These are phyloP conservation scores for Fusarium graminum DNA, from an alignment of 2,329 filamentous ascomycete species.

Conservation along the genomic window DNA sequence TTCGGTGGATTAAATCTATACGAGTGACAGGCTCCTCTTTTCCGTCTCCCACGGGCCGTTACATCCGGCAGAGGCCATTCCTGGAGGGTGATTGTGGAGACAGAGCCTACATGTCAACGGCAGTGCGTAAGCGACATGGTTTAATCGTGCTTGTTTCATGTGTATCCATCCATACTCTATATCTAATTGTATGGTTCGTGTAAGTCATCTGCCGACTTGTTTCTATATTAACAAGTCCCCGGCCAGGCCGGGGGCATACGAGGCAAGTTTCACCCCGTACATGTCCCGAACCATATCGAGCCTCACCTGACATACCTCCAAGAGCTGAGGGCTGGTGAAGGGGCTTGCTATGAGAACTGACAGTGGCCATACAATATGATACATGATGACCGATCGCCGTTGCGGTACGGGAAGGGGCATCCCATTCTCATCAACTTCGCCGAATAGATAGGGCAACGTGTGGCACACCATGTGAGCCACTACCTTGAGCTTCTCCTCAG, in stretches of 20 bases:
- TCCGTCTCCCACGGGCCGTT: neutral
- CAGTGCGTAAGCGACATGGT: neutral
- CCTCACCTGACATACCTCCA: conserved; percentile 8
- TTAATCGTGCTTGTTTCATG: neutral
- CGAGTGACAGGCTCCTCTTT: neutral
- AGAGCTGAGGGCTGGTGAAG: conserved; percentile 18
- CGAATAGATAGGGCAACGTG: conserved; percentile 27
- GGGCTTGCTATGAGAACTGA: conserved; percentile 16
- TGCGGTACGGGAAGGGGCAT: conserved; percentile 22
- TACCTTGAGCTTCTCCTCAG: conserved; percentile 15
- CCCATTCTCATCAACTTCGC: conserved; percentile 28
- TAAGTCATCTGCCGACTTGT: neutral
- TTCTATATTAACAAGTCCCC: conserved; percentile 18
- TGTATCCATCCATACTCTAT: neutral
- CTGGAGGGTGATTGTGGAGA: neutral
- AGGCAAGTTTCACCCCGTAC: conserved; percentile 33
- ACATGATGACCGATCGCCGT: conserved; percentile 28
- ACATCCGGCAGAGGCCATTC: neutral
- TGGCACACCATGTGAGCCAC: conserved; percentile 14
- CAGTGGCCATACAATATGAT: conserved; percentile 35
- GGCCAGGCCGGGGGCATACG: conserved; percentile 23
- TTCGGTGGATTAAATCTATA: too few species aligned
- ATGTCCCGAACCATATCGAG: conserved; percentile 22
- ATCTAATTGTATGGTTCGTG: neutral
- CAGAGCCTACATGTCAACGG: too few species aligned